Evolutionary conservation across 345 rosid genomes (phyloP).

Genomic region (Populus nigra): DNA sequence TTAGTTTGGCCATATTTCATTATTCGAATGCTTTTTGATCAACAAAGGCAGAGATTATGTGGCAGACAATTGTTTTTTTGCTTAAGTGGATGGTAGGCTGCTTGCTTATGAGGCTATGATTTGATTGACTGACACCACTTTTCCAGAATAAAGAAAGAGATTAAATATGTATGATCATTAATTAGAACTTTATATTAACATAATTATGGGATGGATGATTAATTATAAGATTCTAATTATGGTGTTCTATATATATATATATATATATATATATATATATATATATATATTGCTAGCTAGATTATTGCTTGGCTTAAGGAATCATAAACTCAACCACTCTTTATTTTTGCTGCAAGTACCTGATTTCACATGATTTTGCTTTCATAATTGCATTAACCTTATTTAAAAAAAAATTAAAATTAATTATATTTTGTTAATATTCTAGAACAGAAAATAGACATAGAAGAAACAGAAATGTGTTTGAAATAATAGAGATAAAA

Average conservation of each 20-base stretch:
- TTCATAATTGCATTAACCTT: neutral
- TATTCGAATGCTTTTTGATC: neutral
- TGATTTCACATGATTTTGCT: neutral
- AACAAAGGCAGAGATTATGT: conserved; percentile 8
- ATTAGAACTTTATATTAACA: neutral
- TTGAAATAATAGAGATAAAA: too few relatives aligned
- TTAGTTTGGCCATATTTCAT: conserved; percentile 7
- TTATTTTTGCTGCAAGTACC: neutral
- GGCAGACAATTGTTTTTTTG: neutral
- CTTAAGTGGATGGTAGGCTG: neutral
- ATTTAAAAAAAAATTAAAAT: too few relatives aligned
- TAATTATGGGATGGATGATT: neutral
- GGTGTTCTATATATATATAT: neutral
- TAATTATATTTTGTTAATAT: too few relatives aligned
- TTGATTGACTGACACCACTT: neutral
- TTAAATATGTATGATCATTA: neutral
- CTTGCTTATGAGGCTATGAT: neutral
- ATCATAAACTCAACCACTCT: conserved; percentile 8
- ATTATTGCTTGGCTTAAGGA: conserved; percentile 9
- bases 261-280: too few relatives aligned
- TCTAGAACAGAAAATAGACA: too few relatives aligned
- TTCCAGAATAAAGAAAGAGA: neutral
- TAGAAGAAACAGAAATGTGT: too few relatives aligned
- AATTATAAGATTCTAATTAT: neutral
- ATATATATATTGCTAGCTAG: neutral